A percentile compares a stretch with the other conserved stretches of the same genome.
Evolutionary conservation across 768 basidiomycete species (phyloP).

Genomic region (Kwoniella sp.): DNA sequence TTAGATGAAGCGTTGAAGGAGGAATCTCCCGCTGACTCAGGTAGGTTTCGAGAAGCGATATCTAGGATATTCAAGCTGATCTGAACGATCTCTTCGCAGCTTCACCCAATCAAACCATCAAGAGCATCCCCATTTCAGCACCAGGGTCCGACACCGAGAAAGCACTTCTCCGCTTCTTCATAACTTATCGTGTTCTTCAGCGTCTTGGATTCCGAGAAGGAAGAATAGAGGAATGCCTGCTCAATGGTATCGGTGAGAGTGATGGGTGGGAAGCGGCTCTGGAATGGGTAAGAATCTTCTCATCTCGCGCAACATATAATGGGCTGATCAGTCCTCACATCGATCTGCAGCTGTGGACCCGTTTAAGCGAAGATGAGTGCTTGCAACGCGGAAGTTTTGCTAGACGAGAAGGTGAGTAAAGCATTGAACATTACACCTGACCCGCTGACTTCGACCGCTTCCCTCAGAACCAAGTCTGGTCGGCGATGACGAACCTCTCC

Average conservation of each 20-base stretch:
- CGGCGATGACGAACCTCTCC: slow-evolving; percentile 10
- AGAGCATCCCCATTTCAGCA: slow-evolving; percentile 31
- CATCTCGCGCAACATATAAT: no score
- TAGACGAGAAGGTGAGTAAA: slow-evolving; percentile 27
- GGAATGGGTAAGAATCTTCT: slow-evolving; percentile 71
- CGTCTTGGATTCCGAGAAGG: slow-evolving; percentile 74
- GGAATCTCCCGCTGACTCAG: slow-evolving; percentile 23
- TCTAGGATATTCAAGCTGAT: no score
- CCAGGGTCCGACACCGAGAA: slow-evolving; percentile 63
- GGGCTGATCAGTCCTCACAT: neutral
- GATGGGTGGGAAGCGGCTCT: slow-evolving; percentile 70
- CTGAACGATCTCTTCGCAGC: neutral
- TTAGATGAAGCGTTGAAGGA: slow-evolving; percentile 60
- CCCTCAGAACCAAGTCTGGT: slow-evolving; percentile 14
- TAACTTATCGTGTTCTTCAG: slow-evolving; percentile 77
- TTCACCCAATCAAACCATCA: slow-evolving; percentile 6
- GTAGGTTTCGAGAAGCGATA: no score
- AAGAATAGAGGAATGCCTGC: slow-evolving; percentile 71
- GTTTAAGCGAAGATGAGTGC: slow-evolving; percentile 53
- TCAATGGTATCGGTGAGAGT: slow-evolving; percentile 60
- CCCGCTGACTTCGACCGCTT: no score
- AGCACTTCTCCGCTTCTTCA: slow-evolving; percentile 67
- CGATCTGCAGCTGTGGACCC: slow-evolving; percentile 46
- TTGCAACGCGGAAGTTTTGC: slow-evolving; percentile 44
- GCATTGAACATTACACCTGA: no score